Conservation (phyloP, 768 basidiomycete species). For the Pleurotus tuber-regium region DNA sequence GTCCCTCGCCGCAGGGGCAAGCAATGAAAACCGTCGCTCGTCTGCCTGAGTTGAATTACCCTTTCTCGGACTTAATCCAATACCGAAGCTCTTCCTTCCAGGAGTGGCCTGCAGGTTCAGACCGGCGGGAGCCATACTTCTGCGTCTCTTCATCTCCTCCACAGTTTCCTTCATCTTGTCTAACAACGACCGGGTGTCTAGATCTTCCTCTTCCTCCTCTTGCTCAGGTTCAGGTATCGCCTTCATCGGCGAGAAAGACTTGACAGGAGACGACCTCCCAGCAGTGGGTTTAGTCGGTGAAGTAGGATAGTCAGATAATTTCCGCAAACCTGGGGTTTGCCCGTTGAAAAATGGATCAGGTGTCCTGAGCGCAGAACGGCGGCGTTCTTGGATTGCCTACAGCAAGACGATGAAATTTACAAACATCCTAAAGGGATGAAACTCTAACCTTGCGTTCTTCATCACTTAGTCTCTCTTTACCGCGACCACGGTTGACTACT, state of each 20-base stretch:
- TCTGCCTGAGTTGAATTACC: conserved; percentile 14
- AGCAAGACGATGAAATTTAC: background rate
- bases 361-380: conserved; percentile 53
- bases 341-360: conserved; percentile 30
- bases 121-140: conserved; percentile 29
- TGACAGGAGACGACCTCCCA: conserved; percentile 13
- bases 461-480: conserved; percentile 29
- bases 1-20: conserved; percentile 18
- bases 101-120: conserved; percentile 5
- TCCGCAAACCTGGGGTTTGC: conserved; percentile 12
- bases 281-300: conserved; percentile 20
- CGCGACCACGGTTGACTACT: conserved; percentile 10
- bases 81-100: conserved; percentile 4
- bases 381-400: conserved; percentile 60
- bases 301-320: conserved; percentile 50
- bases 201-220: conserved; percentile 29
- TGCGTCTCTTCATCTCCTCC: conserved; percentile 43
- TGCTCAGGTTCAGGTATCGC: conserved; percentile 3
- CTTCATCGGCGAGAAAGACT: conserved; percentile 2
- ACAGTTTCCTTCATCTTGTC: conserved; percentile 50
- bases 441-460: conserved; percentile 43
- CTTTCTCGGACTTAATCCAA: conserved; percentile 18
- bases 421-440: background rate
- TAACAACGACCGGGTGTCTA: conserved; percentile 40
- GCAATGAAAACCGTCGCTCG: conserved; percentile 24